Conservation (phyloP, 2,329 filamentous ascomycete species). For the Pseudocercospora musae region DNA sequence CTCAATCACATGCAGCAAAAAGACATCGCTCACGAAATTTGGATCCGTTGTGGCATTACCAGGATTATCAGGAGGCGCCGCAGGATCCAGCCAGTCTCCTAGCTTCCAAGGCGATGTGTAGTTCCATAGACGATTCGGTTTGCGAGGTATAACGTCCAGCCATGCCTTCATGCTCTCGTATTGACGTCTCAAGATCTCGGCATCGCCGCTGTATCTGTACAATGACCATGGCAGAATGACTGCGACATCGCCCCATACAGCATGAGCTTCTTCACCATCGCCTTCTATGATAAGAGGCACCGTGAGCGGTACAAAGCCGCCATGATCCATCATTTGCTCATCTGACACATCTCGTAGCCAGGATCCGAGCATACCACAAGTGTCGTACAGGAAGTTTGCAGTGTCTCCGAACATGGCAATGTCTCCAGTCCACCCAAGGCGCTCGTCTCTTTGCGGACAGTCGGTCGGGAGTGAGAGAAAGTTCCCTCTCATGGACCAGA, state of each 20-base stretch:
- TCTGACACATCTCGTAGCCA: slow-evolving; percentile 51
- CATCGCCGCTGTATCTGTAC: slow-evolving; percentile 37
- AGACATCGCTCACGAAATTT: slow-evolving; percentile 3
- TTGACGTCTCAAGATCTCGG: slow-evolving; percentile 36
- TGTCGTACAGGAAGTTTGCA: slow-evolving; percentile 54
- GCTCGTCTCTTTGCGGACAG: slow-evolving; percentile 55
- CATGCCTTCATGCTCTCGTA: slow-evolving; percentile 38
- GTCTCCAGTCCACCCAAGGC: slow-evolving; percentile 55
- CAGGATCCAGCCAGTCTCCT: slow-evolving; percentile 44
- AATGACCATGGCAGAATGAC: slow-evolving; percentile 39
- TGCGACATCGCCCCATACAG: slow-evolving; percentile 42
- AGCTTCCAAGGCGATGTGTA: slow-evolving; percentile 34
- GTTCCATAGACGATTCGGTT: slow-evolving; percentile 38
- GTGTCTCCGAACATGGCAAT: slow-evolving; percentile 51
- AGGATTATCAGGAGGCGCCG: slow-evolving; percentile 36
- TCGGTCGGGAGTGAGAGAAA: slow-evolving; percentile 58
- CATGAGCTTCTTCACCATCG: slow-evolving; percentile 23
- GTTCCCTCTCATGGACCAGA: slow-evolving; percentile 59
- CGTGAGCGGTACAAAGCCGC: slow-evolving; percentile 24
- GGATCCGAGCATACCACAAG: slow-evolving; percentile 47
- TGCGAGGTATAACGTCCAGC: slow-evolving; percentile 35
- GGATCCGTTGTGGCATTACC: slow-evolving; percentile 19
- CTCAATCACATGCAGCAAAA: not conserved
- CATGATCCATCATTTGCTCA: slow-evolving; percentile 32
- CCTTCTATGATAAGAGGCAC: slow-evolving; percentile 16